Conservation (phyloP, 345 rosid species). For the Linum trigynum region DNA sequence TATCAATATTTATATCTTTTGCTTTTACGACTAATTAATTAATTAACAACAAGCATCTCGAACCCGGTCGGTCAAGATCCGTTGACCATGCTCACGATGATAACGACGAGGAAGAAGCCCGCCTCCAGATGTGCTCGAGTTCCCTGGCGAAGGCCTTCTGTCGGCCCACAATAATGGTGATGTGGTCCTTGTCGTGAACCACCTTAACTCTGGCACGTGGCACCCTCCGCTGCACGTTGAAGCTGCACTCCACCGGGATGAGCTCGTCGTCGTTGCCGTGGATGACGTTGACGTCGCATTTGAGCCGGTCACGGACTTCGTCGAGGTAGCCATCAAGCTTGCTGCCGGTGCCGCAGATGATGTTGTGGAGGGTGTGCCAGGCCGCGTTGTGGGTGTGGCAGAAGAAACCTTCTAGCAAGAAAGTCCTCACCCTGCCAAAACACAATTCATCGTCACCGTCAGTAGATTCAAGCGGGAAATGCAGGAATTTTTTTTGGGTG, state of each 20-base stretch:
- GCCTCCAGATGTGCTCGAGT: slow-evolving; percentile 72
- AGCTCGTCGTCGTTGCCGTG: slow-evolving; percentile 80
- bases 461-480: too few relatives aligned
- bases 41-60: too few relatives aligned
- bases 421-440: slow-evolving; percentile 59
- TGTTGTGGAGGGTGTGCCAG: slow-evolving; percentile 97
- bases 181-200: slow-evolving; percentile 71
- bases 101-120: neutral
- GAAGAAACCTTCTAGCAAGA: slow-evolving; percentile 77
- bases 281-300: slow-evolving; percentile 60
- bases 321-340: slow-evolving; percentile 75
- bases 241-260: slow-evolving; percentile 84
- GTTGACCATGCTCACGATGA: too few relatives aligned
- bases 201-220: slow-evolving; percentile 70
- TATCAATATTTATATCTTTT: too few relatives aligned
- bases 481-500: too few relatives aligned
- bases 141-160: slow-evolving; percentile 76
- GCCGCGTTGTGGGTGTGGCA: slow-evolving; percentile 93
- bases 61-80: neutral
- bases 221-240: slow-evolving; percentile 45
- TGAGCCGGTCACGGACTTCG: slow-evolving; percentile 44
- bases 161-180: slow-evolving; percentile 84
- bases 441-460: too few relatives aligned
- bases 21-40: too few relatives aligned
- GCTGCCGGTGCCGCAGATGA: slow-evolving; percentile 77